These are phyloP conservation scores for Aspergillus sp. DNA, from an alignment of 2,329 filamentous ascomycete species.

Conservation along the genomic window DNA sequence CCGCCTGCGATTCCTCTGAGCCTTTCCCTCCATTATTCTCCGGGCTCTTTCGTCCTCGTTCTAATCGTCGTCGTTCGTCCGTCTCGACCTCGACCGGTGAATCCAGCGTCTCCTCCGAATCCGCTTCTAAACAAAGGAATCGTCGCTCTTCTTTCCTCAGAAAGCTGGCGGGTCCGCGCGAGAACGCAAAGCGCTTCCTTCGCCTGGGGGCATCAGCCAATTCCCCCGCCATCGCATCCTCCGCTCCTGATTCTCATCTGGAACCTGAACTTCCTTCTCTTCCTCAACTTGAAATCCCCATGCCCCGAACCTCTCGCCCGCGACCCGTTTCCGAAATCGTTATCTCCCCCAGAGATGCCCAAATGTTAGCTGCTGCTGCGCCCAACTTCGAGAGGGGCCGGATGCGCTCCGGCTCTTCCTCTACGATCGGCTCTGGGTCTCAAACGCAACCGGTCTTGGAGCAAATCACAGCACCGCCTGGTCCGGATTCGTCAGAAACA, in stretches of 20 bases:
- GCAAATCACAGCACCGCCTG: conserved; percentile 12
- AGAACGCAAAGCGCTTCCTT: conserved; percentile 43
- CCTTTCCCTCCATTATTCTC: conserved; percentile 16
- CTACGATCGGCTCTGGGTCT: conserved; percentile 17
- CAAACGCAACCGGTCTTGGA: conserved; percentile 15
- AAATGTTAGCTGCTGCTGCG: conserved; percentile 22
- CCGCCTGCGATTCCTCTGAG: conserved; percentile 14
- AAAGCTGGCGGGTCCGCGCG: conserved; percentile 41
- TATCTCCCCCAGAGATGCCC: conserved; percentile 25
- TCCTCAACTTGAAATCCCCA: conserved; percentile 8
- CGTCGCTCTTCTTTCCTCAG: conserved; percentile 24
- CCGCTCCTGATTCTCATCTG: conserved; percentile 16
- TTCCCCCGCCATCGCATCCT: conserved; percentile 8
- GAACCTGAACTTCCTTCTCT: conserved; percentile 15
- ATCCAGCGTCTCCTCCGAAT: background rate
- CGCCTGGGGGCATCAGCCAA: conserved; percentile 31
- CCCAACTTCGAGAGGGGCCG: conserved; percentile 13
- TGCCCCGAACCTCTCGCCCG: conserved; percentile 19
- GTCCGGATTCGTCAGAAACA: conserved; percentile 21
- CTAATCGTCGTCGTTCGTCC: conserved; percentile 17
- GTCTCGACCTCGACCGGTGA: conserved; percentile 10
- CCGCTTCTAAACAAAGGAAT: conserved; percentile 17
- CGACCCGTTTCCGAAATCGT: conserved; percentile 32
- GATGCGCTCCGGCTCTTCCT: conserved; percentile 24
- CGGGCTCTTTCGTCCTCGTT: conserved; percentile 18